Evolutionary conservation across 805 yeast genomes (phyloP).

Genomic region (Lipomyces orientalis): DNA sequence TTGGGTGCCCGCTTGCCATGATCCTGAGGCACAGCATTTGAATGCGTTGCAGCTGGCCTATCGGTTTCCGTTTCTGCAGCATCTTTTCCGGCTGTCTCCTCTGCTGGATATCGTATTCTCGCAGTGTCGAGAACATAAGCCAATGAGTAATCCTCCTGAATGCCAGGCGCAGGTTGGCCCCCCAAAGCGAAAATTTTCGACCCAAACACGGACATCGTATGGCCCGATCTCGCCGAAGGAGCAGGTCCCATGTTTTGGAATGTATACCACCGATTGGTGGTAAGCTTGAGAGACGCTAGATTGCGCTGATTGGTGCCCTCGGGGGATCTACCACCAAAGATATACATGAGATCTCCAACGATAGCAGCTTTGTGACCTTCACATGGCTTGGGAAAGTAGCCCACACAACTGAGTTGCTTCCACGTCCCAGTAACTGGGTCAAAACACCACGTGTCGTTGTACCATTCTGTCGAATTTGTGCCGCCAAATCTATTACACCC

Average conservation of each 20-base stretch:
- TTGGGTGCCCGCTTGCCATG: neutral
- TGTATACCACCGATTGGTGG: slow-evolving; percentile 73
- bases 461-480: slow-evolving; percentile 71
- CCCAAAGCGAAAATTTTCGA: slow-evolving; percentile 86
- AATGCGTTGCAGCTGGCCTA: neutral
- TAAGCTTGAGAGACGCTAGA: slow-evolving; percentile 76
- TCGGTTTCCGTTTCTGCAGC: neutral
- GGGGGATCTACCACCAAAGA: slow-evolving; percentile 87
- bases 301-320: slow-evolving; percentile 71
- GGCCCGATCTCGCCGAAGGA: slow-evolving; percentile 91
- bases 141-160: slow-evolving; percentile 54
- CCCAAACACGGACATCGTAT: slow-evolving; percentile 75
- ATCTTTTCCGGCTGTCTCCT: slow-evolving; percentile 32
- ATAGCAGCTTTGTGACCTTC: slow-evolving; percentile 90
- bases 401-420: slow-evolving; percentile 72
- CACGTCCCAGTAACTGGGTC: slow-evolving; percentile 73
- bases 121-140: slow-evolving; percentile 68
- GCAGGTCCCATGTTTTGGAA: slow-evolving; percentile 58
- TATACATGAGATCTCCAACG: slow-evolving; percentile 76
- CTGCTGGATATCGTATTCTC: slow-evolving; percentile 52
- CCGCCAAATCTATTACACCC: slow-evolving; percentile 74
- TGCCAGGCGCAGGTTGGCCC: slow-evolving; percentile 70
- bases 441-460: slow-evolving; percentile 78
- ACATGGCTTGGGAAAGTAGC: slow-evolving; percentile 79
- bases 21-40: neutral